These are phyloP conservation scores for Salix purpurea DNA, from an alignment of 345 rosid genomes.

Conservation along the genomic window DNA sequence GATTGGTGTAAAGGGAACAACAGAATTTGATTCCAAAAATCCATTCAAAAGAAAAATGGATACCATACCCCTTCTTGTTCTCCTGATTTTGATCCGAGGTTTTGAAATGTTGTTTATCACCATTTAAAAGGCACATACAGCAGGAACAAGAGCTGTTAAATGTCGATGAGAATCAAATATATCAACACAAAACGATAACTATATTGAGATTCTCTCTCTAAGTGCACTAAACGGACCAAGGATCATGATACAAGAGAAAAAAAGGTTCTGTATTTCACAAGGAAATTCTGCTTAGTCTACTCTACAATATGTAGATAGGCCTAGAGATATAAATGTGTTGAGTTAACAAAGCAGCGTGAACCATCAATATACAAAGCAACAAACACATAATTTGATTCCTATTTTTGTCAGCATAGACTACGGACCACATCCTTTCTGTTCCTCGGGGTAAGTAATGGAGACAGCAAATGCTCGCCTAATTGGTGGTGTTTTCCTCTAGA, in stretches of 20 bases:
- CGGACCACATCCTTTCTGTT: constrained; percentile 27
- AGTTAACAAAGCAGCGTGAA: constrained; percentile 20
- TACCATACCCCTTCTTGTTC: neutral
- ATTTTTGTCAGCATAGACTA: constrained; percentile 41
- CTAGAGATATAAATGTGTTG: constrained; percentile 16
- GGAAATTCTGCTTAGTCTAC: constrained; percentile 10
- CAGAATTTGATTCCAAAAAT: constrained; percentile 3
- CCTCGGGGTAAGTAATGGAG: constrained; percentile 14
- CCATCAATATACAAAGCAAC: constrained; percentile 35
- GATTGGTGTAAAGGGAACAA: constrained; percentile 8
- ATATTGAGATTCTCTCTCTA: constrained; percentile 6
- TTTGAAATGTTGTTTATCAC: neutral
- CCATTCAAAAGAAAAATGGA: neutral
- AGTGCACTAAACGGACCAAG: constrained; percentile 16
- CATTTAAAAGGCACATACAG: neutral
- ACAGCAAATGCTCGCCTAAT: constrained; percentile 20
- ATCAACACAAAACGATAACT: constrained; percentile 2
- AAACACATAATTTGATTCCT: constrained; percentile 16
- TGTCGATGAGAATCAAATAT: neutral
- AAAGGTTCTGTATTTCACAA: constrained; percentile 9
- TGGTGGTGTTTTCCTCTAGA: constrained; percentile 14
- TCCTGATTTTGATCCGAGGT: neutral
- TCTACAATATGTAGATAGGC: constrained; percentile 8
- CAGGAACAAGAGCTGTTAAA: neutral
- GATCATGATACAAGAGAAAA: constrained; percentile 15